These are phyloP conservation scores for Oldenlandia corymbosa DNA, from an alignment of 257 asterid genomes.

Conservation along the genomic window DNA sequence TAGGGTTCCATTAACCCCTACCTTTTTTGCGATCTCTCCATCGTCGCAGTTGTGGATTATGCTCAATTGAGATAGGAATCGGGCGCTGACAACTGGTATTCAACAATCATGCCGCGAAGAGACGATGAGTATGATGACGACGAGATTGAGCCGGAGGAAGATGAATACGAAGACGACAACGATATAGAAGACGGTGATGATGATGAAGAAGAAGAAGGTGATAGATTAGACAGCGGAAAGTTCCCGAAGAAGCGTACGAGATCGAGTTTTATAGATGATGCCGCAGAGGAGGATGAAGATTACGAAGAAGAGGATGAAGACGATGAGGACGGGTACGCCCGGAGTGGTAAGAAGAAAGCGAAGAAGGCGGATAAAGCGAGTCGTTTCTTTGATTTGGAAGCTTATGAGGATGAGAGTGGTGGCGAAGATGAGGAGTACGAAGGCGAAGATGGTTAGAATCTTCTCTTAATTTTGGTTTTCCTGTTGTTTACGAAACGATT, in stretches of 20 bases:
- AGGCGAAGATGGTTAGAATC: slow-evolving; percentile 77
- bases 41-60: background rate
- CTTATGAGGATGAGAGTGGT: slow-evolving; percentile 72
- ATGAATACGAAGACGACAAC: slow-evolving; percentile 53
- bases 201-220: slow-evolving; percentile 50
- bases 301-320: slow-evolving; percentile 63
- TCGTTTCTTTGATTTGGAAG: slow-evolving; percentile 69
- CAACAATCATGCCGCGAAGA: slow-evolving; percentile 49
- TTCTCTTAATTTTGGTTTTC: background rate
- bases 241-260: slow-evolving; percentile 56
- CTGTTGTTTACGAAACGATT: too few species aligned
- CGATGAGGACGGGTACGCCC: slow-evolving; percentile 53
- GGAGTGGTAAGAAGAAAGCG: slow-evolving; percentile 34
- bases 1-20: slow-evolving; percentile 11
- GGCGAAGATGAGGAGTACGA: slow-evolving; percentile 95
- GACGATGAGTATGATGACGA: slow-evolving; percentile 61
- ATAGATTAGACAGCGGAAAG: slow-evolving; percentile 45
- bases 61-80: background rate
- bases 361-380: too few species aligned
- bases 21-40: background rate
- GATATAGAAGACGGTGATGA: slow-evolving; percentile 54
- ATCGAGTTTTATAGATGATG: slow-evolving; percentile 67
- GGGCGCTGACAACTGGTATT: background rate
- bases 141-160: slow-evolving; percentile 53
- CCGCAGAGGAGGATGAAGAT: slow-evolving; percentile 81